A percentile compares a stretch with the other conserved stretches of the same genome.
Conservation (phyloP, 1,284 basidiomycete species). For the Rhodotorula glutinis region DNA sequence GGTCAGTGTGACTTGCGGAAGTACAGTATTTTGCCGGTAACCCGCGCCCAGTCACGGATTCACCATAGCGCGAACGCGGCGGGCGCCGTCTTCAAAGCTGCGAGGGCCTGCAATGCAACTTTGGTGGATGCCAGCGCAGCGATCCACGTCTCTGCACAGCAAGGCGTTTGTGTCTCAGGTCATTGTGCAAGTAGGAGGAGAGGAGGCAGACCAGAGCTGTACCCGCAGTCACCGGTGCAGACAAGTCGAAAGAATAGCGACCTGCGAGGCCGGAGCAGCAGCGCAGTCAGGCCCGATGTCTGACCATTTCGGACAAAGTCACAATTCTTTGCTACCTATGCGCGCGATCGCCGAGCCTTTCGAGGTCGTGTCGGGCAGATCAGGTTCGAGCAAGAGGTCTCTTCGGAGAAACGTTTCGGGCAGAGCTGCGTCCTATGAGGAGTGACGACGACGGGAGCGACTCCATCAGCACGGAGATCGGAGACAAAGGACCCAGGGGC, state of each 20-base stretch:
- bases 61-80: conserved; percentile 46
- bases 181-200: neutral
- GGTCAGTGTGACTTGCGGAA: no score
- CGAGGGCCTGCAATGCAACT: conserved; percentile 46
- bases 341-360: conserved; percentile 9
- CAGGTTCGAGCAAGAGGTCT: conserved; percentile 32
- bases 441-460: no score
- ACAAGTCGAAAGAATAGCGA: conserved; percentile 50
- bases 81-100: conserved; percentile 24
- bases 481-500: no score
- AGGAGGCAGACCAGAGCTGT: neutral
- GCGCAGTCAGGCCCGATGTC: no score
- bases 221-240: conserved; percentile 47
- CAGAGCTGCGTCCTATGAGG: conserved; percentile 45
- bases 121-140: conserved; percentile 46
- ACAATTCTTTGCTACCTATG: no score
- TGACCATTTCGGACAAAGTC: no score
- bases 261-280: conserved; percentile 37
- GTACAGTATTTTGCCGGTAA: no score
- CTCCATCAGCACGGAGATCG: no score
- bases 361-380: neutral
- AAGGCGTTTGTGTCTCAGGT: neutral
- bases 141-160: conserved; percentile 47
- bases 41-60: no score
- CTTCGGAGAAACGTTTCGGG: conserved; percentile 49